Evolutionary conservation across 2,329 filamentous ascomycete species (phyloP).

Genomic region (Uncinocarpus reesii): DNA sequence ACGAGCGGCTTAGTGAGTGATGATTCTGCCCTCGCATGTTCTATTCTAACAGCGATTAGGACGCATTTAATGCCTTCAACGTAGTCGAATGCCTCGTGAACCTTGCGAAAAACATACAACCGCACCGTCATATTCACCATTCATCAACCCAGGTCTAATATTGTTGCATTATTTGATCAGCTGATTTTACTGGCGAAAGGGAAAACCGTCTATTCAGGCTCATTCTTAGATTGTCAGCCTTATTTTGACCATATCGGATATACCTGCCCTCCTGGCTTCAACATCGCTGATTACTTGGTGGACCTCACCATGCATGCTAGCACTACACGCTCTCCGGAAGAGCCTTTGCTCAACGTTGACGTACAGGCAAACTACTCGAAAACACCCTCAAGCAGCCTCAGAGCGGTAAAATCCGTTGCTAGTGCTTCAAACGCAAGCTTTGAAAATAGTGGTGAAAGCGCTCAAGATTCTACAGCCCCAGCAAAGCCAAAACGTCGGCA

Average conservation of each 20-base stretch:
- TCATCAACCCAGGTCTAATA: constrained; percentile 94
- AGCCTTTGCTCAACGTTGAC: constrained; percentile 51
- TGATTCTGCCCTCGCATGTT: constrained; percentile 46
- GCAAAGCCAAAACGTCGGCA: constrained; percentile 62
- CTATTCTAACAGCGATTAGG: constrained; percentile 31
- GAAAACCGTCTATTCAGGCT: constrained; percentile 84
- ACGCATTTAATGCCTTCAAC: constrained; percentile 96
- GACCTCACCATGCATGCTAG: constrained; percentile 96
- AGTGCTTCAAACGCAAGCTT: constrained; percentile 69
- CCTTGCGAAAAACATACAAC: constrained; percentile 89
- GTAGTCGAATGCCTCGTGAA: constrained; percentile 93
- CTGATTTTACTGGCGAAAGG: constrained; percentile 85
- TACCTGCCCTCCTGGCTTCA: constrained; percentile 88
- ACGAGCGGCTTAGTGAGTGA: constrained; percentile 73
- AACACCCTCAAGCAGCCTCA: constrained; percentile 73
- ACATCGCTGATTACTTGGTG: constrained; percentile 95
- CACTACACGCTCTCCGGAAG: constrained; percentile 45
- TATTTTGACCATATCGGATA: constrained; percentile 94
- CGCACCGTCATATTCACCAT: constrained; percentile 97
- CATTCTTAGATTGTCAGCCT: constrained; percentile 73
- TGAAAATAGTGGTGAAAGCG: constrained; percentile 50
- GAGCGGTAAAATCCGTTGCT: constrained; percentile 79
- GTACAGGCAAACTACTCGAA: constrained; percentile 51
- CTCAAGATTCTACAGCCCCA: constrained; percentile 51
- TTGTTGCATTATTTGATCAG: constrained; percentile 91